These are phyloP conservation scores for Handroanthus guayacan DNA, from an alignment of 257 asterid genomes.

Conservation along the genomic window DNA sequence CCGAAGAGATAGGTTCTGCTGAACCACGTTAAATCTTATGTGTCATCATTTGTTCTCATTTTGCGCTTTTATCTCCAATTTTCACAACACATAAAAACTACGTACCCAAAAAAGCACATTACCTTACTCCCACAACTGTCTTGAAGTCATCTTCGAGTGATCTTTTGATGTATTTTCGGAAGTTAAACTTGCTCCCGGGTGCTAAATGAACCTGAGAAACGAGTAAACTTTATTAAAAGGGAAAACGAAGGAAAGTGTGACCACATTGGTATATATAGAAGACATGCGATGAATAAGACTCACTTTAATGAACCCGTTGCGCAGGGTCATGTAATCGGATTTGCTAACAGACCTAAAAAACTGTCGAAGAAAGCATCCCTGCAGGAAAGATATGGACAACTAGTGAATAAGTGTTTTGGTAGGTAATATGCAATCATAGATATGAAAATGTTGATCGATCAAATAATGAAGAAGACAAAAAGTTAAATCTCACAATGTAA, in stretches of 20 bases:
- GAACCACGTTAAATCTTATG: too few species aligned
- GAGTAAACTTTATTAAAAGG: background rate
- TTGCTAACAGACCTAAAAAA: conserved; percentile 84
- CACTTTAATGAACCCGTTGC: conserved; percentile 90
- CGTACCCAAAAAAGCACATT: conserved; percentile 15
- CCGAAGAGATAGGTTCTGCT: too few species aligned
- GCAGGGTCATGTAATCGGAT: conserved; percentile 91
- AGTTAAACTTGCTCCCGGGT: conserved; percentile 95
- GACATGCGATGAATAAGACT: conserved; percentile 38
- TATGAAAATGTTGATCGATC: background rate
- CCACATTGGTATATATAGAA: conserved; percentile 8
- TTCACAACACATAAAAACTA: background rate
- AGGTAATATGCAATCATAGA: background rate
- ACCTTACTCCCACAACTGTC: conserved; percentile 96
- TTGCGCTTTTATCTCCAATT: too few species aligned
- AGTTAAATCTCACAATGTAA: conserved; percentile 65
- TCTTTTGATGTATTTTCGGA: conserved; percentile 92
- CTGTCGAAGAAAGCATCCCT: conserved; percentile 96
- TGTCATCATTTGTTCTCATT: too few species aligned
- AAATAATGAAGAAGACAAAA: conserved; percentile 17
- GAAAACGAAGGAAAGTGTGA: background rate
- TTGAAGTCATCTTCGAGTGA: conserved; percentile 94
- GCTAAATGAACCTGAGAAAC: conserved; percentile 81
- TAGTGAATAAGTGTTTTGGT: conserved; percentile 23
- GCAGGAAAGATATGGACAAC: conserved; percentile 35